phyloP scores from a whole-genome alignment of 2,329 filamentous ascomycete genomes.

The Thermochaetoides dissita region DNA sequence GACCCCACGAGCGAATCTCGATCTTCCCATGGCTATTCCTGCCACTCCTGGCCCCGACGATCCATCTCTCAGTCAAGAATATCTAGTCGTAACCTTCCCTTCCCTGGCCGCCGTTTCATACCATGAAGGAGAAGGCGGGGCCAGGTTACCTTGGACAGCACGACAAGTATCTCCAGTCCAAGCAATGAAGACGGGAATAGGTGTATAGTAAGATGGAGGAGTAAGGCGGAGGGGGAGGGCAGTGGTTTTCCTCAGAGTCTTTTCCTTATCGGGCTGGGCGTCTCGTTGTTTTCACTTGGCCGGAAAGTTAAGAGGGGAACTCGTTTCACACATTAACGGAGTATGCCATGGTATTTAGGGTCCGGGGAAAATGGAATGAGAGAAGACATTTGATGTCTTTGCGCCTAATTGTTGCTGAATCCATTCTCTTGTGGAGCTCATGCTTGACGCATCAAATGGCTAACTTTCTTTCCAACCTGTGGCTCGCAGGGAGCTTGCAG shows the following conservation, averaged over 20 bases:
- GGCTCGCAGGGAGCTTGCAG: not conserved
- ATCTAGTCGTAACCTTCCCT: not conserved
- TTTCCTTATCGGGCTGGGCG: slow-evolving; percentile 10
- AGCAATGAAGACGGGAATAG: not conserved
- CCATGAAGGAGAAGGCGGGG: slow-evolving; percentile 1
- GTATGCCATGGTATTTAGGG: slow-evolving; percentile 16
- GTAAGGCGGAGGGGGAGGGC: slow-evolving; percentile 1
- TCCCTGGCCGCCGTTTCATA: not conserved
- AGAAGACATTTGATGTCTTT: slow-evolving; percentile 11
- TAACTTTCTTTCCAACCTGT: not conserved
- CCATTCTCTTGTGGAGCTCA: too few relatives aligned
- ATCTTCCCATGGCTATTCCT: slow-evolving; percentile 3
- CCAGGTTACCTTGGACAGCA: not conserved
- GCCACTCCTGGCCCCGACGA: not conserved
- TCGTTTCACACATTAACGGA: slow-evolving; percentile 12
- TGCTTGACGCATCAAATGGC: too few relatives aligned
- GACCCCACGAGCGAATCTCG: slow-evolving; percentile 6
- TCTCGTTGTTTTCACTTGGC: slow-evolving; percentile 10
- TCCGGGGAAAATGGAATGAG: slow-evolving; percentile 16
- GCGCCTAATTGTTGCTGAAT: slow-evolving; percentile 1
- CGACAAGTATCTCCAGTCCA: not conserved
- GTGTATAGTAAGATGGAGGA: not conserved
- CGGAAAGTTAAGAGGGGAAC: slow-evolving; percentile 9
- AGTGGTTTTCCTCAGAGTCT: slow-evolving; percentile 1
- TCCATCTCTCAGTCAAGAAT: not conserved